A percentile compares a stretch with the other conserved stretches of the same genome.
Evolutionary conservation across 306 rosid genomes (phyloP).

Genomic region (Prunus kanzakura): DNA sequence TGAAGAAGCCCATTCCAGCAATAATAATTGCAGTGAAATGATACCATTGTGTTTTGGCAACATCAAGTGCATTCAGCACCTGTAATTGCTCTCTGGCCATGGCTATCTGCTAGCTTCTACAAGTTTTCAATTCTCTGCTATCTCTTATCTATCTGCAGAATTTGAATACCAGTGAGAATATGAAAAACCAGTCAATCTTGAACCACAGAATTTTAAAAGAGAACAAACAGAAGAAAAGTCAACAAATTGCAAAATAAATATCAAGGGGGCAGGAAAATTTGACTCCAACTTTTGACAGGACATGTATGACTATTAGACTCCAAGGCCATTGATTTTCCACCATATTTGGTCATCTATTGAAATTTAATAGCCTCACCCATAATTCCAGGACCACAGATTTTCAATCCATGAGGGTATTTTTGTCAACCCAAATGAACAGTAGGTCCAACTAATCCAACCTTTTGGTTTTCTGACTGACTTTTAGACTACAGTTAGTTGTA

Average conservation of each 20-base stretch:
- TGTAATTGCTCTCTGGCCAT: slow-evolving; percentile 53
- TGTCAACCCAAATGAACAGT: not conserved
- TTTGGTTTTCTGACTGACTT: not conserved
- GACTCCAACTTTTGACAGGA: not conserved
- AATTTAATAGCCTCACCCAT: not conserved
- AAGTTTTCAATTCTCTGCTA: not conserved
- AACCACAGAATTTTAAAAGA: not conserved
- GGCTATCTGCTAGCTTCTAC: not conserved
- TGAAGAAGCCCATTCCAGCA: slow-evolving; percentile 89
- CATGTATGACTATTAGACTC: not conserved
- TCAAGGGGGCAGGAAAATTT: not conserved
- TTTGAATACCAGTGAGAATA: not conserved
- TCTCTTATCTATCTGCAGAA: slow-evolving; percentile 7
- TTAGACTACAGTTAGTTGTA: not conserved
- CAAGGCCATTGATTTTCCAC: not conserved
- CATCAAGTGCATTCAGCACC: slow-evolving; percentile 63
- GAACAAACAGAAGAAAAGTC: not conserved
- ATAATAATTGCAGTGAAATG: slow-evolving; percentile 69
- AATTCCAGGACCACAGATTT: not conserved
- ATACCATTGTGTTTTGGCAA: slow-evolving; percentile 73
- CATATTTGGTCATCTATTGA: not conserved
- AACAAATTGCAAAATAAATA: not conserved
- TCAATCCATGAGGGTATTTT: not conserved
- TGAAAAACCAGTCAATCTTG: not conserved
- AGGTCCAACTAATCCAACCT: not conserved